phyloP scores from a whole-genome alignment of 106 monocot genomes.

The Phalaenopsis aphrodite region DNA sequence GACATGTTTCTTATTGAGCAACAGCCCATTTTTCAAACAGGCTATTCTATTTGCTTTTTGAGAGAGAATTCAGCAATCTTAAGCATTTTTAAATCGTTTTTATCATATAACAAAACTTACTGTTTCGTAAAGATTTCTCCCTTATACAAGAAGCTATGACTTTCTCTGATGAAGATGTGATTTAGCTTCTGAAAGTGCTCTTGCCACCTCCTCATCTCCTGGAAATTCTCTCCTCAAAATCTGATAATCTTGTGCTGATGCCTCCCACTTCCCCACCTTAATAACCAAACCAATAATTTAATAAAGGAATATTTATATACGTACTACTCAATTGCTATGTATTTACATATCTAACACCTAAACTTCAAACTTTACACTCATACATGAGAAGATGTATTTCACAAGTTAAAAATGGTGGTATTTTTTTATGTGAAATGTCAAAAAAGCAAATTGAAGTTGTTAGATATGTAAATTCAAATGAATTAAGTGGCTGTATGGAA shows the following conservation, averaged over 20 bases:
- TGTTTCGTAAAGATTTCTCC: neutral
- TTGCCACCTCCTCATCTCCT: constrained; percentile 54
- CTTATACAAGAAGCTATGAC: neutral
- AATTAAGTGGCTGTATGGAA: neutral
- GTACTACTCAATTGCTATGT: too few species aligned
- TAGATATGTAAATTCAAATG: too few species aligned
- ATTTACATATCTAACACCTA: too few species aligned
- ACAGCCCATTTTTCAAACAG: neutral
- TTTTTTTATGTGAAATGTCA: too few species aligned
- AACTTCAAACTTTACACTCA: too few species aligned
- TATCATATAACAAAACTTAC: neutral
- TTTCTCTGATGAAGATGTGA: constrained; percentile 22
- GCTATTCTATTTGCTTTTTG: neutral
- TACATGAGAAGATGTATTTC: too few species aligned
- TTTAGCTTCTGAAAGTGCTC: constrained; percentile 31
- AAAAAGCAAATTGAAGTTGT: too few species aligned
- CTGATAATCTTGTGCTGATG: constrained; percentile 53
- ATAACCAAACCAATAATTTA: neutral
- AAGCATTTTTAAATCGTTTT: neutral
- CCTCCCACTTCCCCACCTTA: constrained; percentile 67
- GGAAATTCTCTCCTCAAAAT: constrained; percentile 41
- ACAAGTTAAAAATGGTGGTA: too few species aligned
- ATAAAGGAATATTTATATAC: neutral
- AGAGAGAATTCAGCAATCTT: neutral
- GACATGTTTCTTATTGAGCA: neutral